phyloP scores from a whole-genome alignment of 2,329 filamentous ascomycete species.

The Fusarium sp. region DNA sequence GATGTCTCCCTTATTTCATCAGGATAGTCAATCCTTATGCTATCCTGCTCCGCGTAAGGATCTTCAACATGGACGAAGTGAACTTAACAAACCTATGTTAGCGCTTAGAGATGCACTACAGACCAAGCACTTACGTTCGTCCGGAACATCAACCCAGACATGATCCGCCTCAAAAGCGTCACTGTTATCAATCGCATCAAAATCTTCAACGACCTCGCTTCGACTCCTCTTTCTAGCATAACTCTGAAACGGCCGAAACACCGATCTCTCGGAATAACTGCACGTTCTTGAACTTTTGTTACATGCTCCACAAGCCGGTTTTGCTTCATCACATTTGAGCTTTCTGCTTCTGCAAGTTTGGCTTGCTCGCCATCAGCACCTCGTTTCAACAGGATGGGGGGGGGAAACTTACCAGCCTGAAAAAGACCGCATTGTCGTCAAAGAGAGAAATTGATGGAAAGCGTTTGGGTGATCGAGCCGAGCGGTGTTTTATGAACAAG shows the following conservation, averaged over 20 bases:
- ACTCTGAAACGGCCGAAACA: constrained; percentile 32
- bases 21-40: rapidly evolving
- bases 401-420: constrained; percentile 30
- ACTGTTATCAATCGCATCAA: not conserved
- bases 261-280: constrained; percentile 24
- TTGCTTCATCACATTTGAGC: constrained; percentile 42
- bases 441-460: rapidly evolving
- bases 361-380: constrained; percentile 8
- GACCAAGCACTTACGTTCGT: constrained; percentile 10
- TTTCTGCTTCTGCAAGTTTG: constrained; percentile 40
- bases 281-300: constrained; percentile 27
- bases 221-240: not conserved
- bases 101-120: rapidly evolving
- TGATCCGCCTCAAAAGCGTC: constrained; percentile 18
- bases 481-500: not conserved
- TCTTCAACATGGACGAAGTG: constrained; percentile 28
- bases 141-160: constrained; percentile 32
- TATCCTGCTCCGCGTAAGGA: not conserved
- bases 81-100: not conserved
- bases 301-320: constrained; percentile 37
- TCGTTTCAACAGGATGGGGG: rapidly evolving
- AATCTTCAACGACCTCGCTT: not conserved
- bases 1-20: not conserved
- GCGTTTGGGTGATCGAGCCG: not conserved
- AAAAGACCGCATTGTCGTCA: constrained; percentile 35